Conservation (phyloP, 805 yeast species). For the Saccharomyces jurei region DNA sequence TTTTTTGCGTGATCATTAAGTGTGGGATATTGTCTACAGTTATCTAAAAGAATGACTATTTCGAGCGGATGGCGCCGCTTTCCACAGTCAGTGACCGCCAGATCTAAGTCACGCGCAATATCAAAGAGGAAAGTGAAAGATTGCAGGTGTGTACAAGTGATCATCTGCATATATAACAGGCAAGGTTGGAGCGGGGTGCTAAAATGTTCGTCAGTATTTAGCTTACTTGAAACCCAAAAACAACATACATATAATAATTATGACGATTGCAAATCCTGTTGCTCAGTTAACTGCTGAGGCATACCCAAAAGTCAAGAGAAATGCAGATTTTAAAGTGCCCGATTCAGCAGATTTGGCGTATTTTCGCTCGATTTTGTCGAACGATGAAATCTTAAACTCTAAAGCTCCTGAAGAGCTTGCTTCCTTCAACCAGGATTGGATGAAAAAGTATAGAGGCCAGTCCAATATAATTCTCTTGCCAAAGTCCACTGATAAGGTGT, state of each 20-base stretch:
- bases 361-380: slow-evolving; percentile 50
- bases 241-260: background rate
- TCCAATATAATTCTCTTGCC: slow-evolving; percentile 70
- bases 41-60: background rate
- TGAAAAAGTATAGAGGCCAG: slow-evolving; percentile 79
- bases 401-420: slow-evolving; percentile 8
- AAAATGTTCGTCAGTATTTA: background rate
- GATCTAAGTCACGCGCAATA: slow-evolving; percentile 1
- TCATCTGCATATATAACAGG: background rate
- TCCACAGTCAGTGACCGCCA: background rate
- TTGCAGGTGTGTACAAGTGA: background rate
- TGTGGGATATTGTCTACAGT: background rate
- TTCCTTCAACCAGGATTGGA: slow-evolving; percentile 66
- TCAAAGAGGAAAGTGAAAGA: background rate
- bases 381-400: slow-evolving; percentile 9
- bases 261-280: slow-evolving; percentile 6
- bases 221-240: background rate
- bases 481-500: slow-evolving; percentile 62
- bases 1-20: background rate
- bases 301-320: slow-evolving; percentile 47
- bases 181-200: background rate
- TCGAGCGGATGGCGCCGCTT: slow-evolving; percentile 2
- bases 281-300: slow-evolving; percentile 52
- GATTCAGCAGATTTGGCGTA: slow-evolving; percentile 44
- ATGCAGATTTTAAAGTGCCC: slow-evolving; percentile 41